Evolutionary conservation across 768 basidiomycete genomes (phyloP).

Genomic region (Rhodocollybia butyracea): DNA sequence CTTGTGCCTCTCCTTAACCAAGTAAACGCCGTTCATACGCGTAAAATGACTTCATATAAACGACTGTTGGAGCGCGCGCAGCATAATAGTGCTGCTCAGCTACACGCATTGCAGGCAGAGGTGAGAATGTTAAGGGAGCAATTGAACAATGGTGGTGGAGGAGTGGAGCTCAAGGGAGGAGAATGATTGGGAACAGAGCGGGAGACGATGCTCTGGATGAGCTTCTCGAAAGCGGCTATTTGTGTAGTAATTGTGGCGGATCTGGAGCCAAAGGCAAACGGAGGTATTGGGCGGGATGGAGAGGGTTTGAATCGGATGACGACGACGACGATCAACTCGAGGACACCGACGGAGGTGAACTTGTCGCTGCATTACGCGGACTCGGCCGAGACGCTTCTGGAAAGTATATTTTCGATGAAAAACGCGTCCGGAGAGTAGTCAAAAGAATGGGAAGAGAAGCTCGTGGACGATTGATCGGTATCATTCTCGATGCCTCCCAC

Average conservation of each 20-base stretch:
- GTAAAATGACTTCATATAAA: constrained; percentile 71
- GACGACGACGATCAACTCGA: constrained; percentile 34
- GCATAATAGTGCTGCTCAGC: constrained; percentile 72
- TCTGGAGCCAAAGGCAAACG: constrained; percentile 57
- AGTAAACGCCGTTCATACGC: constrained; percentile 29
- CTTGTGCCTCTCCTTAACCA: constrained; percentile 5
- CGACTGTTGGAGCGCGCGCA: constrained; percentile 80
- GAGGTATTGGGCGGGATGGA: constrained; percentile 74
- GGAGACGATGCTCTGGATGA: constrained; percentile 19
- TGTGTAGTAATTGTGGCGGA: constrained; percentile 53
- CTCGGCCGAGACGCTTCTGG: constrained; percentile 26
- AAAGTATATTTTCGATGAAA: constrained; percentile 67
- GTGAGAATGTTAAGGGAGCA: constrained; percentile 60
- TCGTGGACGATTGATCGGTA: constrained; percentile 68
- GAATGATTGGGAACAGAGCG: constrained; percentile 6
- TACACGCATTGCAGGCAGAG: constrained; percentile 85
- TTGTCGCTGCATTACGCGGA: constrained; percentile 46
- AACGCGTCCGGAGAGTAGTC: constrained; percentile 62
- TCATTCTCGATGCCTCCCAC: constrained; percentile 68
- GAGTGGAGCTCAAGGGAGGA: constrained; percentile 2
- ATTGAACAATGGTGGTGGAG: constrained; percentile 19
- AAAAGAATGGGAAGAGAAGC: constrained; percentile 62
- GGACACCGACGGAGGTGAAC: constrained; percentile 30
- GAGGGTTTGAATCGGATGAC: constrained; percentile 43
- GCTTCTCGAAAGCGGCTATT: constrained; percentile 13